These are phyloP conservation scores for Thyridium curvatum DNA, from an alignment of 2,329 filamentous ascomycete genomes.

Conservation along the genomic window DNA sequence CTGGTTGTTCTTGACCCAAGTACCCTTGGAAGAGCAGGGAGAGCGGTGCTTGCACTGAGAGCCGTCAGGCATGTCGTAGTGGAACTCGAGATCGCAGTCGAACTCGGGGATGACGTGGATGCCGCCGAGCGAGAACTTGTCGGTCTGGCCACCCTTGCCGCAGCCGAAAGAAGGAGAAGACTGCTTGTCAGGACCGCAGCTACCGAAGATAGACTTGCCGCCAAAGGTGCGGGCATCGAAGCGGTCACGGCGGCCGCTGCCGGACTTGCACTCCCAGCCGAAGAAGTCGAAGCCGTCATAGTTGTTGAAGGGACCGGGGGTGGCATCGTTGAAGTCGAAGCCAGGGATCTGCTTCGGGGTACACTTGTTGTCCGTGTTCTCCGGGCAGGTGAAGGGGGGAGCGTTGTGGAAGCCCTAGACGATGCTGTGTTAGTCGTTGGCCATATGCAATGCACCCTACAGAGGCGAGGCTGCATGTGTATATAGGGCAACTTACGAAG, in stretches of 20 bases:
- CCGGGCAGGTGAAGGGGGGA: constrained; percentile 57
- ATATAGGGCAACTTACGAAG: constrained; percentile 14
- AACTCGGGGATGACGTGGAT: constrained; percentile 70
- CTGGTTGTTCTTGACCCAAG: constrained; percentile 73
- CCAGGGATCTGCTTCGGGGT: constrained; percentile 61
- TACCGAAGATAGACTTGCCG: constrained; percentile 56
- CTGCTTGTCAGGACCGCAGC: constrained; percentile 36
- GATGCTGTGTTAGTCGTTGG: no score
- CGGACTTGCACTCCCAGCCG: constrained; percentile 64
- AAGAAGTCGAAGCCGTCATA: constrained; percentile 71
- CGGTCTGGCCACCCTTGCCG: constrained; percentile 29
- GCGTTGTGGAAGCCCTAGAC: constrained; percentile 20
- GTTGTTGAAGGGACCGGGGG: constrained; percentile 50
- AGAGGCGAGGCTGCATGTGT: neutral
- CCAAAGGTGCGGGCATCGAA: constrained; percentile 44
- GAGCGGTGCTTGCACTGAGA: constrained; percentile 73
- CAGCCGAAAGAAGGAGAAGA: constrained; percentile 54
- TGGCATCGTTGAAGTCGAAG: constrained; percentile 65
- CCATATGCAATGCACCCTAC: no score
- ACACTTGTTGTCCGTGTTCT: constrained; percentile 73
- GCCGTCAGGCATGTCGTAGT: constrained; percentile 81
- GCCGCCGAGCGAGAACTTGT: constrained; percentile 68
- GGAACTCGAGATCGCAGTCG: constrained; percentile 75
- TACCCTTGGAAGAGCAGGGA: constrained; percentile 61
- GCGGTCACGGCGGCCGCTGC: constrained; percentile 49